Conservation (phyloP, 306 rosid genomes). For the Prunus fruticosa region DNA sequence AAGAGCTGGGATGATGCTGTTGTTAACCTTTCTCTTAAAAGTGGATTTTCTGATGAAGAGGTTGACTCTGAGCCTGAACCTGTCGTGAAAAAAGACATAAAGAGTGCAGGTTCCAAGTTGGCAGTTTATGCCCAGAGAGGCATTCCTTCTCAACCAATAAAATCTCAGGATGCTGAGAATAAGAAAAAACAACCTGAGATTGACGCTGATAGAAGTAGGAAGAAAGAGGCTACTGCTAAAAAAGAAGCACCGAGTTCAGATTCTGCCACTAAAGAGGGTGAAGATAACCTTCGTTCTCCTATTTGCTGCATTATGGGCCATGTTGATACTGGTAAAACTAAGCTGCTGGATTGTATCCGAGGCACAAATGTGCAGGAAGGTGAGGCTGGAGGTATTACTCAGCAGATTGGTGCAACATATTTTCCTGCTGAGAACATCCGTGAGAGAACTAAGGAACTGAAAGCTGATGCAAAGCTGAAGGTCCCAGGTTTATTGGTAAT, state of each 20-base stretch:
- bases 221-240: conserved; percentile 27
- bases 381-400: conserved; percentile 98
- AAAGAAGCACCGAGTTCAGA: conserved; percentile 31
- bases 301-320: conserved; percentile 99
- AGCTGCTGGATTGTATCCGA: conserved; percentile 88
- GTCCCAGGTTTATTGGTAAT: conserved; percentile 91
- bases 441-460: conserved; percentile 87
- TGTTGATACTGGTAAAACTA: conserved; percentile 96
- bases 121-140: conserved; percentile 39
- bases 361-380: conserved; percentile 98
- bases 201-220: conserved; percentile 39
- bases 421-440: conserved; percentile 93
- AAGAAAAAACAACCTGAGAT: conserved; percentile 32
- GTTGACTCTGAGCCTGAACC: conserved; percentile 63
- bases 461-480: conserved; percentile 92
- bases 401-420: conserved; percentile 97
- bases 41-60: conserved; percentile 92
- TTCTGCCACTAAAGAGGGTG: conserved; percentile 42
- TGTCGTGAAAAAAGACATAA: conserved; percentile 42
- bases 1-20: conserved; percentile 91
- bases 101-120: conserved; percentile 31
- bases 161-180: conserved; percentile 37
- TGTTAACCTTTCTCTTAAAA: conserved; percentile 54
- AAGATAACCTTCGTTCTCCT: conserved; percentile 87
- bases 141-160: conserved; percentile 34